These are phyloP conservation scores for Macrolepiota albuminosa DNA, from an alignment of 768 basidiomycete species.

Conservation along the genomic window DNA sequence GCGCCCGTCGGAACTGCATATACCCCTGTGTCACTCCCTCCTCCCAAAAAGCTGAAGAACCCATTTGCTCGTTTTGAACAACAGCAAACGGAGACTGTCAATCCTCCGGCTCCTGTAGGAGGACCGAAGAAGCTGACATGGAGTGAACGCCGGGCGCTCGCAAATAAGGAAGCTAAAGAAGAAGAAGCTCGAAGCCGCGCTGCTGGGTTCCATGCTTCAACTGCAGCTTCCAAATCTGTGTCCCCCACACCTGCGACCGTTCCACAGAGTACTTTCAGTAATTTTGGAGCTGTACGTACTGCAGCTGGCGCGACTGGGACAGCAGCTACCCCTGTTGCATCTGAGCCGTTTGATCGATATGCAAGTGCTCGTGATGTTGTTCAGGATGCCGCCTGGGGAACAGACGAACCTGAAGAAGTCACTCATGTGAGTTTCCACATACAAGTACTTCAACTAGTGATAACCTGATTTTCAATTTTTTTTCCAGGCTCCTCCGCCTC, in stretches of 20 bases:
- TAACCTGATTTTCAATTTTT: constrained; percentile 12
- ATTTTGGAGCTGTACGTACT: constrained; percentile 36
- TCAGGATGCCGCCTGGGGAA: constrained; percentile 27
- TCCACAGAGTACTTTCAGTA: constrained; percentile 30
- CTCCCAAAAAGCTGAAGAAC: constrained; percentile 86
- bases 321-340: constrained; percentile 27
- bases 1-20: constrained; percentile 85
- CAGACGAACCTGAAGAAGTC: constrained; percentile 22
- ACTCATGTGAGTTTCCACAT: constrained; percentile 24
- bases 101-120: constrained; percentile 24
- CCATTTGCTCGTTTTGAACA: constrained; percentile 66
- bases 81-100: constrained; percentile 34
- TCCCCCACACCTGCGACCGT: constrained; percentile 41
- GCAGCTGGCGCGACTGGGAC: constrained; percentile 31
- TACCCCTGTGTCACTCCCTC: constrained; percentile 78
- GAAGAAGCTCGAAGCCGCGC: constrained; percentile 64
- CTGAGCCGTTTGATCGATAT: constrained; percentile 17
- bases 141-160: constrained; percentile 89
- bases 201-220: constrained; percentile 41
- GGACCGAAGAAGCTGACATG: constrained; percentile 83
- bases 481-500: constrained; percentile 31
- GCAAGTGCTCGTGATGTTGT: constrained; percentile 23
- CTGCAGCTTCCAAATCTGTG: constrained; percentile 29
- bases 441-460: neutral
- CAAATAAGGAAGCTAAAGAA: constrained; percentile 81